Base-by-base conservation (phyloP, 148 eudicot genomes). In the Fagopyrum tataricum region DNA sequence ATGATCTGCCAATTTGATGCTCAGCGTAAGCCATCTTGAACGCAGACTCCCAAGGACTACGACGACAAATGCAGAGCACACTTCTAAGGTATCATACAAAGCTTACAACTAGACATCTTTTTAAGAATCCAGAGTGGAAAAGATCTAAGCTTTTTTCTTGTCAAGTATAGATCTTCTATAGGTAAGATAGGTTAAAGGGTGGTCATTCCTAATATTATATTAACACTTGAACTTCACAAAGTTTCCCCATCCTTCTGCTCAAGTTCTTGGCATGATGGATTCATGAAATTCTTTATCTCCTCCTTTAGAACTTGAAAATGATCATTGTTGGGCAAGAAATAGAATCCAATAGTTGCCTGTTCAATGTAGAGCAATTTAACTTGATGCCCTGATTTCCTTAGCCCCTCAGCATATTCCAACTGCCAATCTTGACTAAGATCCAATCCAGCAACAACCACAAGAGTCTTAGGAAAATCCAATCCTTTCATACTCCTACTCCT, bases 401-500 rank as follows among this genome's bases (percentile, higher is more conserved):
- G 64, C 43, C 74, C 74, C 14, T 72, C 47, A 0, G 56, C 66
- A 8, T 72, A 72, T 2, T 40, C 74, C 58, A 72, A 72, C 18
- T 72, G 74, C 74, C 74, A 72, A 51, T 72, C 74, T 20, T 72
- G 74, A 17, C 40, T 12, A n/a, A 72, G 74, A 51, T 72, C 74
- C 1, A 72, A 53, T 1, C 74, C 74, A 1, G 64, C 64, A 23
- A 72, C 74, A 72, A 72, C 74, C 4, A 72, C 74, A n/a, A 72
- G 64, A 6, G 64, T 72, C 41, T 72, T 72, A 5, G 74, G 74
- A 3, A 72, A 72, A 31, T 51, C 47, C 44, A 72, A 14, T 14
- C 74, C 74, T 39, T 72, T 26, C 0, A 72, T 4, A 11, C 44
- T 72, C 43, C n/a, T 51, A 20, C 62, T 23, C 20, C 74, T 53